Evolutionary conservation across 371 early-diverging fungal species (phyloP).

Genomic region (Syncephalastrum monosporum): DNA sequence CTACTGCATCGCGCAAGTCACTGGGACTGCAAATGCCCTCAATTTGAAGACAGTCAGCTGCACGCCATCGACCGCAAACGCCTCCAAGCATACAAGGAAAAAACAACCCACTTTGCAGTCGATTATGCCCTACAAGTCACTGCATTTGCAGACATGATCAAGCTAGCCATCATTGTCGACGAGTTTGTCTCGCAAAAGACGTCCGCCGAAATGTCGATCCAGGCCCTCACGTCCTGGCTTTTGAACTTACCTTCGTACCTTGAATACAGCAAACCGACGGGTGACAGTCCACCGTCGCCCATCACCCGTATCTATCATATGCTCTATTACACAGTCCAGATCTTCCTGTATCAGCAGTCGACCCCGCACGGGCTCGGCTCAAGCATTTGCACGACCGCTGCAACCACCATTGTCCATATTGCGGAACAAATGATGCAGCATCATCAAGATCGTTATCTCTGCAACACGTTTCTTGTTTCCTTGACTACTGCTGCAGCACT

Average conservation of each 20-base stretch:
- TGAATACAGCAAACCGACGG: constrained; percentile 22
- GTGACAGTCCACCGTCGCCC: constrained; percentile 27
- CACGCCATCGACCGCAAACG: constrained; percentile 16
- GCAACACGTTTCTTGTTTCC: constrained; percentile 12
- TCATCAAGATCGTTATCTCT: constrained; percentile 9
- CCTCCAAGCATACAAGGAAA: constrained; percentile 1
- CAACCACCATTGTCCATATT: constrained; percentile 13
- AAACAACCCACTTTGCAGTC: background rate
- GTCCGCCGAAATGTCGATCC: constrained; percentile 9
- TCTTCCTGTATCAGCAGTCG: constrained; percentile 14
- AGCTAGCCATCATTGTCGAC: constrained; percentile 12
- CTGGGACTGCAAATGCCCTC: constrained; percentile 33
- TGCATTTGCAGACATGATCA: constrained; percentile 37
- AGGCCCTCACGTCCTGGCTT: constrained; percentile 35
- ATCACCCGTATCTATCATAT: constrained; percentile 38
- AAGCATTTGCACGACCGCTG: constrained; percentile 10
- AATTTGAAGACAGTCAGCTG: constrained; percentile 39
- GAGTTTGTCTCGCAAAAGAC: too few species aligned
- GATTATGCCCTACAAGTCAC: constrained; percentile 5
- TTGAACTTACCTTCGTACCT: constrained; percentile 39
- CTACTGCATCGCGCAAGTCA: constrained; percentile 1
- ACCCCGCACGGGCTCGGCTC: too few species aligned
- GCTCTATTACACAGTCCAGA: constrained; percentile 45
- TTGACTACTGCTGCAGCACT: constrained; percentile 12
- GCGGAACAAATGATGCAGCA: constrained; percentile 17